phyloP scores from a whole-genome alignment of 106 monocot genomes.

The Acanthochlamys bracteata region DNA sequence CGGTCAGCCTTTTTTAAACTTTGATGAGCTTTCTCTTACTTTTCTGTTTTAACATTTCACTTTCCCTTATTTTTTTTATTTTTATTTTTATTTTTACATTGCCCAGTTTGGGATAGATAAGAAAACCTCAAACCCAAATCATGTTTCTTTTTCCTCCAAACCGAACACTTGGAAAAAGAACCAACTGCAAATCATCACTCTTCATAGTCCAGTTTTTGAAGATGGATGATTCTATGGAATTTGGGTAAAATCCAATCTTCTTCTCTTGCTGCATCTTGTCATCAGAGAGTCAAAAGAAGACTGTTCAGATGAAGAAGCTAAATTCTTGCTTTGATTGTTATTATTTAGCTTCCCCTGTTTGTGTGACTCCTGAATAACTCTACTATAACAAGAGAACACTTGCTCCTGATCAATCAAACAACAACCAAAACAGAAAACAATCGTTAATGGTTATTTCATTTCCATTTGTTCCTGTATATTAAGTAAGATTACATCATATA shows the following conservation, averaged over 20 bases:
- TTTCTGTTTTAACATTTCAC: conserved; percentile 3
- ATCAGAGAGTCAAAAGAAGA: conserved; percentile 5
- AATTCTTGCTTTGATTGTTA: conserved; percentile 13
- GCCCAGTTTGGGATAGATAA: conserved; percentile 12
- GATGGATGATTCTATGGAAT: conserved; percentile 4
- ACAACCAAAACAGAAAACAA: not conserved
- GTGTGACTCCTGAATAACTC: conserved; percentile 49
- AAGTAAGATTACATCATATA: too few relatives aligned
- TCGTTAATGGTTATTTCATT: not conserved
- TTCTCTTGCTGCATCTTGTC: conserved; percentile 33
- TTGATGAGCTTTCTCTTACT: too few relatives aligned
- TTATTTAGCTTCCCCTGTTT: conserved; percentile 13
- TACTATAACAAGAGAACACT: conserved; percentile 40
- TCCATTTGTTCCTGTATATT: too few relatives aligned
- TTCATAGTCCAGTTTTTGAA: not conserved
- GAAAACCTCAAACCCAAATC: conserved; percentile 19
- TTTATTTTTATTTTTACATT: conserved; percentile 10
- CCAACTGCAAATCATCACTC: not conserved
- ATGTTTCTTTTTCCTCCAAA: conserved; percentile 1
- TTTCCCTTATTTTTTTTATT: conserved; percentile 1
- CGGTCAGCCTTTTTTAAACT: conserved; percentile 16
- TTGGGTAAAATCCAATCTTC: conserved; percentile 25
- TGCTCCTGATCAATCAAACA: not conserved
- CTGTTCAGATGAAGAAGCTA: conserved; percentile 10
- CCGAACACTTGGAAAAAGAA: conserved; percentile 1